Conservation (phyloP, 2,329 filamentous ascomycete species). For the Colletotrichum sp. region DNA sequence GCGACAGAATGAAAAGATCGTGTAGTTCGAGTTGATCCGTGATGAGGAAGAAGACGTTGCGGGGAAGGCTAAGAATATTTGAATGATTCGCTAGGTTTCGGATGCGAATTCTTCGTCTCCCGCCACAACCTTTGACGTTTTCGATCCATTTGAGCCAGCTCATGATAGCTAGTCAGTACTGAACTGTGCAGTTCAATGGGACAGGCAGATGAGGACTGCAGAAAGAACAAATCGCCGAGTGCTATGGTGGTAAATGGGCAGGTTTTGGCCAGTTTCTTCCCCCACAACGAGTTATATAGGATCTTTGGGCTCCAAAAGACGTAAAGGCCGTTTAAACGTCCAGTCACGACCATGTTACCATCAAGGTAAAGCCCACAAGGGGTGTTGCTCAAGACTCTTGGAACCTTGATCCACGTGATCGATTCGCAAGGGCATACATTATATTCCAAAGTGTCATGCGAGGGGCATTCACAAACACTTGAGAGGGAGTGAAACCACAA, state of each 20-base stretch:
- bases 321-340: accelerated
- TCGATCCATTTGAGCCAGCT: background rate
- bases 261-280: background rate
- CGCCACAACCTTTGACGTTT: accelerated
- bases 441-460: background rate
- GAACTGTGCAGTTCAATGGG: background rate
- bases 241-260: background rate
- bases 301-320: background rate
- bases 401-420: background rate
- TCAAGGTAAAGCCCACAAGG: background rate
- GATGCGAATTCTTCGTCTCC: background rate
- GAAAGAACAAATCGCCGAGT: background rate
- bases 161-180: background rate
- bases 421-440: background rate
- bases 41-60: background rate
- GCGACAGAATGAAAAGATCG: background rate
- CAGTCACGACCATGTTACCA: background rate
- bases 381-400: background rate
- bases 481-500: background rate
- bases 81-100: background rate
- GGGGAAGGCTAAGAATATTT: background rate
- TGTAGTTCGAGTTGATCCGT: background rate
- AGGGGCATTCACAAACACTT: background rate
- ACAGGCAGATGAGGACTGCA: accelerated
- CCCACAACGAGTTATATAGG: background rate